A percentile compares a stretch with the other conserved stretches of the same genome.
Evolutionary conservation across 768 basidiomycete genomes (phyloP).

Genomic region (Boletus insuetus): DNA sequence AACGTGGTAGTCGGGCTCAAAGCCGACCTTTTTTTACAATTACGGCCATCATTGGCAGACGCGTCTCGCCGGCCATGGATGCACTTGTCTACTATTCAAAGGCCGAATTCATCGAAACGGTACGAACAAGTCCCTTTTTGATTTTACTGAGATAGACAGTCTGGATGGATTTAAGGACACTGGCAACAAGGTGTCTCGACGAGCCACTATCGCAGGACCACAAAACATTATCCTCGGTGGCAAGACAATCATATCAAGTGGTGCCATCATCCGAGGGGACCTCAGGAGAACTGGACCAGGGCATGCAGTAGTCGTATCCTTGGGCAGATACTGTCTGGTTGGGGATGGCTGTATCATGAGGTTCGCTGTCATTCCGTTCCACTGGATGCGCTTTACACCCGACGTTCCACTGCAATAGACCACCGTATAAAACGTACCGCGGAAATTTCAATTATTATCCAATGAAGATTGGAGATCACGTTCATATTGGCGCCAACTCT

Average conservation of each 20-base stretch:
- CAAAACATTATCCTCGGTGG: constrained; percentile 97
- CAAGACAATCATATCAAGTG: constrained; percentile 91
- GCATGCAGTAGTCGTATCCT: constrained; percentile 89
- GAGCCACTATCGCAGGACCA: constrained; percentile 88
- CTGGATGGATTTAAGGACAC: constrained; percentile 60
- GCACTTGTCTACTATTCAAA: constrained; percentile 76
- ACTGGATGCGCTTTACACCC: neutral
- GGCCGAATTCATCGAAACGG: constrained; percentile 87
- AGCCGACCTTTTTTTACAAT: neutral
- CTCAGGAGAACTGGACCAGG: constrained; percentile 85
- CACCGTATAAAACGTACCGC: constrained; percentile 87
- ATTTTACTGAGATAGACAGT: neutral
- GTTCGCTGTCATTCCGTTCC: constrained; percentile 37
- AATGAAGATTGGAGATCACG: constrained; percentile 94
- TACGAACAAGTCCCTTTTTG: constrained; percentile 31
- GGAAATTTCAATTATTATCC: constrained; percentile 97
- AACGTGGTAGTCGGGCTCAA: neutral
- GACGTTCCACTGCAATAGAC: constrained; percentile 39
- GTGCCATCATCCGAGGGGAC: constrained; percentile 92
- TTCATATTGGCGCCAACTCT: constrained; percentile 85
- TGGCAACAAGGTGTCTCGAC: constrained; percentile 92
- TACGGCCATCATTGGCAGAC: constrained; percentile 5
- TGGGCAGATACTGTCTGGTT: constrained; percentile 90
- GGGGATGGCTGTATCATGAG: constrained; percentile 89
- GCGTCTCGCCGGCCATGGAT: constrained; percentile 40